These are phyloP conservation scores for Phytophthora hibernalis DNA, from an alignment of 352 stramenopile genomes.

Conservation along the genomic window DNA sequence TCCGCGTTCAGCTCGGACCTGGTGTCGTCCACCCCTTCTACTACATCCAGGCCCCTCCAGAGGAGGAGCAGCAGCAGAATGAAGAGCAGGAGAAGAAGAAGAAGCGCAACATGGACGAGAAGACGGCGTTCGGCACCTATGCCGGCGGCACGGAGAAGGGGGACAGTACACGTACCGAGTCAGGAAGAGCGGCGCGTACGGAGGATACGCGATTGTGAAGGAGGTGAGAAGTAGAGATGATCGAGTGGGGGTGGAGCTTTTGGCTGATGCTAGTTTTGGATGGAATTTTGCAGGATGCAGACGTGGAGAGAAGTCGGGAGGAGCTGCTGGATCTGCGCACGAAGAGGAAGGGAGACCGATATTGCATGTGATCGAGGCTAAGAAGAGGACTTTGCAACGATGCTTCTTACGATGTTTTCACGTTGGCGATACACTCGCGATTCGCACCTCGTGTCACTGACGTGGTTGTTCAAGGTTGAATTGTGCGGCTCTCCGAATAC, in stretches of 20 bases:
- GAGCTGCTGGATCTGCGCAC: slow-evolving; percentile 85
- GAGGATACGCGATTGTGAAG: slow-evolving; percentile 89
- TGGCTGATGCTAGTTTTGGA: slow-evolving; percentile 2
- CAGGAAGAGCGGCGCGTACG: slow-evolving; percentile 86
- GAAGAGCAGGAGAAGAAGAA: slow-evolving; percentile 54
- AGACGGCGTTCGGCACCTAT: slow-evolving; percentile 88
- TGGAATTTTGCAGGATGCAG: slow-evolving; percentile 40
- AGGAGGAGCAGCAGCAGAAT: slow-evolving; percentile 55
- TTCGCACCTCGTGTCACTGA: too few species aligned
- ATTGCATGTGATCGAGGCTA: slow-evolving; percentile 67
- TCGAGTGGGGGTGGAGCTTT: not conserved
- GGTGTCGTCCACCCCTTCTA: slow-evolving; percentile 90
- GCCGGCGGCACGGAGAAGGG: slow-evolving; percentile 82
- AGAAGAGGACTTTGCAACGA: too few species aligned
- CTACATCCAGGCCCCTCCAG: slow-evolving; percentile 86
- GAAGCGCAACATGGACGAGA: slow-evolving; percentile 63
- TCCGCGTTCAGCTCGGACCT: slow-evolving; percentile 91
- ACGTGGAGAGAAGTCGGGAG: slow-evolving; percentile 75
- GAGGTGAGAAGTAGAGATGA: slow-evolving; percentile 44
- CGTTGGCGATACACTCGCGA: too few species aligned
- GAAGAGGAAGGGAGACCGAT: slow-evolving; percentile 90
- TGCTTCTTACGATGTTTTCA: too few species aligned
- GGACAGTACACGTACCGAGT: slow-evolving; percentile 77
- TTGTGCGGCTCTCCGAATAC: too few species aligned
- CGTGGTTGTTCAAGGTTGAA: too few species aligned